Conservation (phyloP, 495 filamentous ascomycete species). For the Podospora pseudopauciseta region DNA sequence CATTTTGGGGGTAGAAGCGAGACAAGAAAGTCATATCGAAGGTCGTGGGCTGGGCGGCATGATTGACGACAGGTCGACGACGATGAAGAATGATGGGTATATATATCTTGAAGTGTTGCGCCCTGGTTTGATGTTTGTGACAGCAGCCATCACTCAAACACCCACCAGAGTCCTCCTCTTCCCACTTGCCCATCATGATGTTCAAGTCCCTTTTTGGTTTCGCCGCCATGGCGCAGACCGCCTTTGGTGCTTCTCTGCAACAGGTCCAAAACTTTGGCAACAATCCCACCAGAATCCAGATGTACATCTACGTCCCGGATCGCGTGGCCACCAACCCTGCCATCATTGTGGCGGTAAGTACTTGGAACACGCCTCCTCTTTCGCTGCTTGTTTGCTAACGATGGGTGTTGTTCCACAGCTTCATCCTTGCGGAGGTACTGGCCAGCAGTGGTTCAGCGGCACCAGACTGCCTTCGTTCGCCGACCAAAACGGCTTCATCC, state of each 20-base stretch:
- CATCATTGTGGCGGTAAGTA: conserved; percentile 32
- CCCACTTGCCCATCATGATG: conserved; percentile 17
- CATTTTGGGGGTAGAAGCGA: conserved; percentile 4
- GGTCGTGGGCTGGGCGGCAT: not conserved
- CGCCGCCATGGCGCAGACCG: conserved; percentile 20
- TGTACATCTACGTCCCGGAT: conserved; percentile 44
- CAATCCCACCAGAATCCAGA: conserved; percentile 37
- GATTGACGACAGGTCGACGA: not conserved
- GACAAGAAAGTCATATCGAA: too few relatives aligned
- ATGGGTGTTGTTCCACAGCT: conserved; percentile 24
- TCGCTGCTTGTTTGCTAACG: not conserved
- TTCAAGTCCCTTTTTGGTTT: conserved; percentile 19
- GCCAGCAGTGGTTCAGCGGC: conserved; percentile 31
- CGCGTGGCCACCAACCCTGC: conserved; percentile 37
- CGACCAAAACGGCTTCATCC: conserved; percentile 49
- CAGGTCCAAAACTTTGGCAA: conserved; percentile 35
- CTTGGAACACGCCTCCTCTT: not conserved
- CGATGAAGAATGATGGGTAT: not conserved
- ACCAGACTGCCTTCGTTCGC: conserved; percentile 41
- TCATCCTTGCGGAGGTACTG: conserved; percentile 38
- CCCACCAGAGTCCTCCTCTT: not conserved
- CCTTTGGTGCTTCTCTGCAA: conserved; percentile 34
- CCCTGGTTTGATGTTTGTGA: not conserved
- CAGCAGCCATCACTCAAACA: not conserved
- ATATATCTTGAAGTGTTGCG: not conserved